Evolutionary conservation across 306 rosid species (phyloP), one percentile per base, ranked within the genome.

Genomic region (Corylus heterophylla): DNA sequence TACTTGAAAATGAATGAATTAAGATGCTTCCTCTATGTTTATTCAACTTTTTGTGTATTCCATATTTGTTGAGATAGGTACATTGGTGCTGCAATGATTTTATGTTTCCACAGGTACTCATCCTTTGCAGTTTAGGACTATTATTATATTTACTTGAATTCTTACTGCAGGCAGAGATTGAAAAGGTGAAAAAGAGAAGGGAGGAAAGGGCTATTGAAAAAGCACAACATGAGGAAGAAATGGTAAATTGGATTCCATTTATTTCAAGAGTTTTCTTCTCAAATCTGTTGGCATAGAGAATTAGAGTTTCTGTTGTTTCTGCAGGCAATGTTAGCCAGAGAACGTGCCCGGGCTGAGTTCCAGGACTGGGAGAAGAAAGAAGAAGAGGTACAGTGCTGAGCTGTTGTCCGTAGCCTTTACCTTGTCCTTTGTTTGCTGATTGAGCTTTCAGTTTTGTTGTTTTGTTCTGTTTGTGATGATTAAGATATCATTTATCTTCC

Each of bases 351-450:
- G 61, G 98, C 99, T 80, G 99, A 96, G 84, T 96, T 89, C 86
- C 98, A 96, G 74, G 98, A 96, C 83, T 96, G 97, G 99, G 99
- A 96, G 84, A 93, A 96, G 84, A 96, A 92, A 74, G 99, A 96
- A 84, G 98, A 96, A 78, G 99, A 96, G 94, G 99, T 93, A 83
- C 62, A 79, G 47, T 69, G 55, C 81, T 54, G 62, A 12, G 22
- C 69, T 80, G 54, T 51, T 7, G 11, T 50, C 12, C 35, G 48
- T 56, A 76, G 68, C 13, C 45, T 4, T 52, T 48, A 70, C 3
- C 7, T 42, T 50, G 35, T 76, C 31, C 51, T 14, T n/a, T 7
- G 42, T 31, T 45, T 25, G 17, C 12, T 70, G 39, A 18, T 50
- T 45, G 61, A 39, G 27, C 62, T 8, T 71, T 78, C 44, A 31